phyloP scores from a whole-genome alignment of 106 monocot species.

The Phalaenopsis equestris region DNA sequence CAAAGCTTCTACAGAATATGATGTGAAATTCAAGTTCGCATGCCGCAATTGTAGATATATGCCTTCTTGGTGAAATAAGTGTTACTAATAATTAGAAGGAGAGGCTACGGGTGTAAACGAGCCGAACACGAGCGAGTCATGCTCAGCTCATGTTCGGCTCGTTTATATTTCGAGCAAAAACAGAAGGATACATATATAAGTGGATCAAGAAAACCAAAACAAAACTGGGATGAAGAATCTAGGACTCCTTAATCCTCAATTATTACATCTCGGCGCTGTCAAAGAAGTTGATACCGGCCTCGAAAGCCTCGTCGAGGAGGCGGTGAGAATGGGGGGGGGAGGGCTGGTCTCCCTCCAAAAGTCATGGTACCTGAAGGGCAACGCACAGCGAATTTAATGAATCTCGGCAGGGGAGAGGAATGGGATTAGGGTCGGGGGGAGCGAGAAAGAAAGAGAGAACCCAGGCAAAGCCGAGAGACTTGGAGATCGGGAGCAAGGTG shows the following conservation, averaged over 20 bases:
- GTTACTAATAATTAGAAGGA: too few species aligned
- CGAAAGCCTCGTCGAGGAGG: slow-evolving; percentile 69
- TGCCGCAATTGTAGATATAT: too few species aligned
- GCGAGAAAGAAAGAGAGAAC: slow-evolving; percentile 6
- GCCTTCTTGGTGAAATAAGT: too few species aligned
- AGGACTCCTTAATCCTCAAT: background rate
- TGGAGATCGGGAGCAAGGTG: slow-evolving; percentile 41
- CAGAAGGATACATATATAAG: background rate
- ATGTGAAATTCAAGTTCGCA: too few species aligned
- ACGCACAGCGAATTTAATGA: background rate
- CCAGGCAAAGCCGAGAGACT: slow-evolving; percentile 57
- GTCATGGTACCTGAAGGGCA: slow-evolving; percentile 74
- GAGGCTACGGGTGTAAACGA: too few species aligned
- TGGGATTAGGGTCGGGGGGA: background rate
- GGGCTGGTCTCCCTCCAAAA: slow-evolving; percentile 85
- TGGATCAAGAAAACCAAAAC: background rate
- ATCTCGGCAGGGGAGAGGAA: background rate
- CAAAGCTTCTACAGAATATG: too few species aligned
- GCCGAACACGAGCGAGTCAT: too few species aligned
- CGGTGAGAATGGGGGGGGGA: slow-evolving; percentile 44
- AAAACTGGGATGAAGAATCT: background rate
- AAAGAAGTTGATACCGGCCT: slow-evolving; percentile 78
- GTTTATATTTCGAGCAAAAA: too few species aligned
- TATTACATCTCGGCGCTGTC: slow-evolving; percentile 77
- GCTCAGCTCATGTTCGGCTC: too few species aligned